Percentiles rank a stretch among this genome's conserved stretches.
Evolutionary conservation across 805 yeast genomes (phyloP).

Genomic region (Saccharomyces paradoxus): DNA sequence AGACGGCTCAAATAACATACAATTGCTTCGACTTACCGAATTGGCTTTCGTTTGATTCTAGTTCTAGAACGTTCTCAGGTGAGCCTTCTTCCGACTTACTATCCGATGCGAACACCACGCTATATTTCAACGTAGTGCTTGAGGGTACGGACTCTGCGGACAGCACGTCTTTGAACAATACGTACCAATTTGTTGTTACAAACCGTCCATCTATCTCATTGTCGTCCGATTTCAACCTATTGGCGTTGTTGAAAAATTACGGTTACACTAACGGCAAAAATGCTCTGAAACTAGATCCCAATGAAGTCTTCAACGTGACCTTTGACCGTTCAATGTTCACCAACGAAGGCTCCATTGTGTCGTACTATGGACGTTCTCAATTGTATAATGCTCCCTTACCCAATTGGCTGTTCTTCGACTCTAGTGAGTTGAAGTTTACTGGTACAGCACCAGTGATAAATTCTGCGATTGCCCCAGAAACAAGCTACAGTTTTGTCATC

Average conservation of each 20-base stretch:
- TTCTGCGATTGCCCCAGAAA: constrained; percentile 82
- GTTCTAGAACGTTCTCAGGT: constrained; percentile 58
- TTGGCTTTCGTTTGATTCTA: constrained; percentile 71
- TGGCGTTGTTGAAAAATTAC: constrained; percentile 46
- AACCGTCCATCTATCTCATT: constrained; percentile 39
- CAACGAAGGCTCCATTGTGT: constrained; percentile 40
- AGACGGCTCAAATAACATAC: constrained; percentile 42
- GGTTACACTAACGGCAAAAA: constrained; percentile 73
- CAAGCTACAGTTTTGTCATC: constrained; percentile 56
- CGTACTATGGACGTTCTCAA: constrained; percentile 72
- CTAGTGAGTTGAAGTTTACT: constrained; percentile 52
- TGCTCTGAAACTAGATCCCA: constrained; percentile 68
- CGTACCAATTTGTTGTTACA: constrained; percentile 56
- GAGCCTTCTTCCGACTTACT: constrained; percentile 27
- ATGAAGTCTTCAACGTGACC: constrained; percentile 53
- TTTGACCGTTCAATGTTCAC: constrained; percentile 58
- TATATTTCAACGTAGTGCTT: constrained; percentile 42
- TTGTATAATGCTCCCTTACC: constrained; percentile 80
- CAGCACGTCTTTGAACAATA: constrained; percentile 34
- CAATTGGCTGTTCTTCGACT: constrained; percentile 73
- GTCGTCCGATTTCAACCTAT: constrained; percentile 34
- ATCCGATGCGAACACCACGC: constrained; percentile 36
- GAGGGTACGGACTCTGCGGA: constrained; percentile 60
- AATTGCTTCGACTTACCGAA: constrained; percentile 52
- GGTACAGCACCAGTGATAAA: constrained; percentile 87